Base-by-base conservation (phyloP, 1,284 basidiomycete genomes). In the Boletus sp. region DNA sequence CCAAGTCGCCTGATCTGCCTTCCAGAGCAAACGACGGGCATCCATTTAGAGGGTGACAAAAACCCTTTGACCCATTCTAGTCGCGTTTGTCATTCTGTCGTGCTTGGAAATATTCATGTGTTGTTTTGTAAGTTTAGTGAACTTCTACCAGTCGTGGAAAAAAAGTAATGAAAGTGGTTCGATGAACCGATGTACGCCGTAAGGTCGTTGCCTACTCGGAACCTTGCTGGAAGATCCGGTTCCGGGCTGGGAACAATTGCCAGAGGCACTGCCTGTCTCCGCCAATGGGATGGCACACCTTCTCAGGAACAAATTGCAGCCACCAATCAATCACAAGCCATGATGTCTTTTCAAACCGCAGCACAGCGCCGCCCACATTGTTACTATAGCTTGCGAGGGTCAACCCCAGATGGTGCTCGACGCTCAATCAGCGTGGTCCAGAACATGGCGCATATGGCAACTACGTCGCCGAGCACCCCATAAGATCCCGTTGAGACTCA, bases 391-490 rank as follows among this genome's bases (percentile, higher is more conserved):
- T 12, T 39, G 38, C 36, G 56, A 58, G 51, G 48, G 48, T 41
- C 53, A 44, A 60, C 57, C 61, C 61, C 53, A 63, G 47, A 56
- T 61, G 50, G 36, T 41, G 42, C 61, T 56, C 46, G 48, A 61
- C 37, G 42, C 40, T 39, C 46, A 62, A 60, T 58, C 49, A 42
- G 47, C 43, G 34, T 48, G 59, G 66, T 60, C 64, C 61, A 70
- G 66, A 68, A 69, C 57, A 40, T 32, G 30, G 61, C 65, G 29
- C 32, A 73, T 60, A 68, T 58, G 69, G 72, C 57, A 68, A 70
- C 46, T 67, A 58, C 59, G 57, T 49, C 55, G 55, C 66, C 70
- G 70, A 71, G 71, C 63, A 65, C 53, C 57, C 55, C 51, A 61
- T 55, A 50, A 58, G 55, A 58, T 61, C 58, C 59, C 51, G 50